Percentiles rank a stretch among this genome's conserved stretches.
phyloP scores from a whole-genome alignment of 164 flowering plant genomes.

The grape (Vitis vinifera) region DNA sequence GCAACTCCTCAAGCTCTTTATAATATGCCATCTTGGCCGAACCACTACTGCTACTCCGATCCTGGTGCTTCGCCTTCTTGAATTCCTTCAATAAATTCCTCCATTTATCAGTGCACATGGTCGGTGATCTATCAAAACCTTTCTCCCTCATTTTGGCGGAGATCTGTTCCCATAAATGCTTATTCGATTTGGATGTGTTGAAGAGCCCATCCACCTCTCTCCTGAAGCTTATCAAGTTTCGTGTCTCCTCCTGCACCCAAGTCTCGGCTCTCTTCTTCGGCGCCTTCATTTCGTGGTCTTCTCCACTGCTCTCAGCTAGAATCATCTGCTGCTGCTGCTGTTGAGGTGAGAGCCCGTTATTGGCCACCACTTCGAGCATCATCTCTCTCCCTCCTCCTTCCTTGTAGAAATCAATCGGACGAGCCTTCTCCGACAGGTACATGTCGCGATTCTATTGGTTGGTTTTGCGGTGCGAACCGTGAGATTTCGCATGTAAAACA shows the following conservation, averaged over 20 bases:
- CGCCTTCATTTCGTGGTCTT: constrained; percentile 61
- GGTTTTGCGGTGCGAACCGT: no score
- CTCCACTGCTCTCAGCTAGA: constrained; percentile 61
- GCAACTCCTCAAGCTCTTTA: constrained; percentile 82
- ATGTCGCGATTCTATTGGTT: constrained; percentile 16
- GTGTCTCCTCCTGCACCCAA: constrained; percentile 89
- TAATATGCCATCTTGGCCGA: constrained; percentile 80
- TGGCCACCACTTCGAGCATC: constrained; percentile 63
- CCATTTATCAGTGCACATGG: constrained; percentile 98
- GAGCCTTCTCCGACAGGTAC: constrained; percentile 64
- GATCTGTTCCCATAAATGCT: constrained; percentile 92
- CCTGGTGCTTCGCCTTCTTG: constrained; percentile 78
- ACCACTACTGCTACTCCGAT: constrained; percentile 46
- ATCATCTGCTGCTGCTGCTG: constrained; percentile 38
- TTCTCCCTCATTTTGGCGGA: constrained; percentile 82
- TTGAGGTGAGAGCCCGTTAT: constrained; percentile 21
- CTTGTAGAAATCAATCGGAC: constrained; percentile 60
- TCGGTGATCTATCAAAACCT: constrained; percentile 84
- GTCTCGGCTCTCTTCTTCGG: constrained; percentile 94
- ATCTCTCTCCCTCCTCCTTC: constrained; percentile 48
- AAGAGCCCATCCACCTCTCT: constrained; percentile 72
- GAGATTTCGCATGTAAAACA: no score
- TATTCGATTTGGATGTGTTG: constrained; percentile 87
- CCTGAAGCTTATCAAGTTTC: constrained; percentile 57
- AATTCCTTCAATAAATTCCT: constrained; percentile 88